A percentile compares a stretch with the other conserved stretches of the same genome.
phyloP scores from a whole-genome alignment of 371 early-diverging fungal species.

The Globomyces sp. region DNA sequence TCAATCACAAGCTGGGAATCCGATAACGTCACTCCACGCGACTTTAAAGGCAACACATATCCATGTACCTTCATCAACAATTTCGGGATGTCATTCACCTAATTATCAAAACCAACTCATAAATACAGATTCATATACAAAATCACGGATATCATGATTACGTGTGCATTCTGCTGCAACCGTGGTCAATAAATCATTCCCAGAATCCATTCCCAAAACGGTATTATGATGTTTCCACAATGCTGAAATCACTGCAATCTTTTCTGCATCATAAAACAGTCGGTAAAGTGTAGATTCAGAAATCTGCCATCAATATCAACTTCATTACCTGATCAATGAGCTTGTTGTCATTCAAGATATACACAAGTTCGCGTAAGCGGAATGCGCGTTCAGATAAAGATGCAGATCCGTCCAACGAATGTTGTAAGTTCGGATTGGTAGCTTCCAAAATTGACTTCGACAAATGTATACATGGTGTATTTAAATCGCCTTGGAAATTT shows the following conservation, averaged over 20 bases:
- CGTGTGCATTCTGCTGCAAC: neutral
- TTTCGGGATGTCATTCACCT: slow-evolving; percentile 3
- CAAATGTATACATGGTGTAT: slow-evolving; percentile 19
- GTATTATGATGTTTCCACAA: slow-evolving; percentile 19
- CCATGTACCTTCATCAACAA: neutral
- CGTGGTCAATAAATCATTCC: neutral
- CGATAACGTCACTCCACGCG: neutral
- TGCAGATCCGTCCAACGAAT: slow-evolving; percentile 3
- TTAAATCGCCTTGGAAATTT: slow-evolving; percentile 15
- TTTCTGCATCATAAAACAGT: slow-evolving; percentile 24
- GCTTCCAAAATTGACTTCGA: slow-evolving; percentile 17
- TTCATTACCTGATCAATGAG: slow-evolving; percentile 12
- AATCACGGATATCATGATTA: neutral
- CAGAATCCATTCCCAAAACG: neutral
- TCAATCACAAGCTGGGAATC: neutral
- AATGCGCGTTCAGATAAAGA: slow-evolving; percentile 7
- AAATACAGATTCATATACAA: neutral
- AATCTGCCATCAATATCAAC: slow-evolving; percentile 8
- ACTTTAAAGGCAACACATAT: neutral
- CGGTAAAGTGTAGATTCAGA: slow-evolving; percentile 6
- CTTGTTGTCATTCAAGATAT: slow-evolving; percentile 4
- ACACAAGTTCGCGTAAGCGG: slow-evolving; percentile 1
- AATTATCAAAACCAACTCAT: neutral
- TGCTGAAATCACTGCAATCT: slow-evolving; percentile 13
- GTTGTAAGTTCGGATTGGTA: slow-evolving; percentile 10